These are phyloP conservation scores for Amaranthus tricolor DNA, from an alignment of 179 eudicot genomes.

Conservation along the genomic window DNA sequence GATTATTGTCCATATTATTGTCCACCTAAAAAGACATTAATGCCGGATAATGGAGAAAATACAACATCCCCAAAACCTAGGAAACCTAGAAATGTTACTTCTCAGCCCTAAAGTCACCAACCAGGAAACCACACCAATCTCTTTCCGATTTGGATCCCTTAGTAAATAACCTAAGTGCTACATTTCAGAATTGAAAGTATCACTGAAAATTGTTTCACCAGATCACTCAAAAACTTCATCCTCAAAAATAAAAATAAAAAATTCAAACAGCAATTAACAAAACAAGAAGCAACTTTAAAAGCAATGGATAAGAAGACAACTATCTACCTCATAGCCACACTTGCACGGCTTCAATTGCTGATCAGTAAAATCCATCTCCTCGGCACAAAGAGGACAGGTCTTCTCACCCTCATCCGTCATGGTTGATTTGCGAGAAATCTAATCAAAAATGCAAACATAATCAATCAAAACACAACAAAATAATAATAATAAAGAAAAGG, in stretches of 20 bases:
- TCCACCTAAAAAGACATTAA: not conserved
- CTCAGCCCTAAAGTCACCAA: not conserved
- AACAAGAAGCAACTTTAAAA: no score
- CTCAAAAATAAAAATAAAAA: no score
- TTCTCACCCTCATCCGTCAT: constrained; percentile 92
- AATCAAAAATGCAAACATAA: not conserved
- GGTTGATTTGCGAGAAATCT: constrained; percentile 36
- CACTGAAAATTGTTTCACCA: no score
- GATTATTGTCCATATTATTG: no score
- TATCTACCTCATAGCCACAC: constrained; percentile 88
- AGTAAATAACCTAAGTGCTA: not conserved
- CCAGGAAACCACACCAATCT: not conserved
- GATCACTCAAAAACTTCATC: no score
- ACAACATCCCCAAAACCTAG: not conserved
- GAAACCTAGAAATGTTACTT: no score
- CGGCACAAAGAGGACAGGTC: constrained; percentile 92
- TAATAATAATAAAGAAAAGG: no score
- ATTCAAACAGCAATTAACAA: not conserved
- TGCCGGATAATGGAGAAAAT: not conserved
- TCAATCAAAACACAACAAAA: not conserved
- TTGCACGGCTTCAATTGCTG: constrained; percentile 93
- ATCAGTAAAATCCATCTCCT: constrained; percentile 99
- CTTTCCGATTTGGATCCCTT: not conserved
- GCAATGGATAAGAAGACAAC: not conserved
- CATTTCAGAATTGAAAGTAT: no score